Evolutionary conservation across 2,329 filamentous ascomycete genomes (phyloP).

Genomic region (Colletotrichum sp.): DNA sequence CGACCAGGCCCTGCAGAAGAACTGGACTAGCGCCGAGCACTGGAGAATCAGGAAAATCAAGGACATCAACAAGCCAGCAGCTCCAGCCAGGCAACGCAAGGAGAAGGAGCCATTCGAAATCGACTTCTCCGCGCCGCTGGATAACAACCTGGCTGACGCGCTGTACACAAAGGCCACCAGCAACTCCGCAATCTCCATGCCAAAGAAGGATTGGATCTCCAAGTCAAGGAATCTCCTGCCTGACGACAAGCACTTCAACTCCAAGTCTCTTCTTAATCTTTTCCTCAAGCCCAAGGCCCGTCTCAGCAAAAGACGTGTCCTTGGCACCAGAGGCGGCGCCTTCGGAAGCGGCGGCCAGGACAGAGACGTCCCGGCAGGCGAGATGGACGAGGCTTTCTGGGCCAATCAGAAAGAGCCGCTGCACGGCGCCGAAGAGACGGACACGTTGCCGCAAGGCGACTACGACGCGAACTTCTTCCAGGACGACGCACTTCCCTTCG

Average conservation of each 20-base stretch:
- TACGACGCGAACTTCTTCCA: slow-evolving; percentile 99
- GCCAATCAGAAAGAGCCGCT: slow-evolving; percentile 70
- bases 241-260: slow-evolving; percentile 98
- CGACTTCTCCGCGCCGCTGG: slow-evolving; percentile 81
- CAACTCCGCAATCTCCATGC: slow-evolving; percentile 81
- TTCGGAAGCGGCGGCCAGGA: slow-evolving; percentile 48
- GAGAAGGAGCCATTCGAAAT: slow-evolving; percentile 98
- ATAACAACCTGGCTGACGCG: slow-evolving; percentile 71
- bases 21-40: slow-evolving; percentile 98
- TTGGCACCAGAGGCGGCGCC: slow-evolving; percentile 45
- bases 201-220: slow-evolving; percentile 95
- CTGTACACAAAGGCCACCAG: slow-evolving; percentile 83
- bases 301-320: slow-evolving; percentile 70
- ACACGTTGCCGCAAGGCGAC: slow-evolving; percentile 69
- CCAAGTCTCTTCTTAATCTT: slow-evolving; percentile 83
- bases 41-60: slow-evolving; percentile 98
- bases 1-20: slow-evolving; percentile 94
- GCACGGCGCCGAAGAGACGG: slow-evolving; percentile 54
- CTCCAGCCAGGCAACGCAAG: slow-evolving; percentile 72
- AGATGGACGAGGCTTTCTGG: slow-evolving; percentile 97
- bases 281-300: slow-evolving; percentile 95
- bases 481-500: slow-evolving; percentile 78
- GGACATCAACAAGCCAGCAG: slow-evolving; percentile 68
- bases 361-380: slow-evolving; percentile 67
- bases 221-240: slow-evolving; percentile 92